These are phyloP conservation scores for Heteromeles arbutifolia DNA, from an alignment of 306 rosid genomes.

Conservation along the genomic window DNA sequence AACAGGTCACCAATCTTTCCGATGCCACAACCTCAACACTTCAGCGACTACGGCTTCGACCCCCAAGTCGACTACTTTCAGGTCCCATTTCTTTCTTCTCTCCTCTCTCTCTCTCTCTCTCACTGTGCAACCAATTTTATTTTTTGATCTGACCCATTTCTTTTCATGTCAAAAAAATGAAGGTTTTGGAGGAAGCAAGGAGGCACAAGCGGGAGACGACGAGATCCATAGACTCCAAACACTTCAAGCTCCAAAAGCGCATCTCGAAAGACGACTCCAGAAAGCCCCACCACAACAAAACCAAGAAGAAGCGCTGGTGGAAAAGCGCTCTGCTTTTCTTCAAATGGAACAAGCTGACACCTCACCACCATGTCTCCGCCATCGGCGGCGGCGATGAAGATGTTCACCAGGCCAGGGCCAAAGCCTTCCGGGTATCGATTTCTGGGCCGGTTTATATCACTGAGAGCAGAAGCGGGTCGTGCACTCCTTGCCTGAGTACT, in stretches of 20 bases:
- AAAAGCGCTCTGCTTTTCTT: constrained; percentile 64
- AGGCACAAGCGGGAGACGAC: constrained; percentile 59
- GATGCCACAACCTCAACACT: constrained; percentile 76
- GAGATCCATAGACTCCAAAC: constrained; percentile 76
- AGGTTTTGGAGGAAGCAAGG: constrained; percentile 88
- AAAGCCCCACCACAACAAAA: constrained; percentile 29
- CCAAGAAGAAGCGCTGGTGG: constrained; percentile 86
- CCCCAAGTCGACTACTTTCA: constrained; percentile 88
- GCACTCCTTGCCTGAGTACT: constrained; percentile 47
- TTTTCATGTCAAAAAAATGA: not conserved
- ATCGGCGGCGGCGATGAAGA: constrained; percentile 18
- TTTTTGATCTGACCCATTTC: not conserved
- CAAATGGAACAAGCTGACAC: constrained; percentile 53
- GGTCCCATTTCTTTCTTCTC: constrained; percentile 23
- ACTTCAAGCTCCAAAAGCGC: constrained; percentile 90
- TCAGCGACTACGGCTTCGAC: constrained; percentile 95
- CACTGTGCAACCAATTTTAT: not conserved
- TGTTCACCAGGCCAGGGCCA: constrained; percentile 73
- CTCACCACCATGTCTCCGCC: not conserved
- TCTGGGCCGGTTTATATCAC: constrained; percentile 82
- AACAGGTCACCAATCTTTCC: constrained; percentile 74
- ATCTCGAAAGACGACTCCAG: constrained; percentile 59
- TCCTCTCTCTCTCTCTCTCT: not conserved
- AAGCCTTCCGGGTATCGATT: constrained; percentile 60
- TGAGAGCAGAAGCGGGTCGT: constrained; percentile 65